phyloP scores from a whole-genome alignment of 495 filamentous ascomycete genomes.

The Thozetella sp. region DNA sequence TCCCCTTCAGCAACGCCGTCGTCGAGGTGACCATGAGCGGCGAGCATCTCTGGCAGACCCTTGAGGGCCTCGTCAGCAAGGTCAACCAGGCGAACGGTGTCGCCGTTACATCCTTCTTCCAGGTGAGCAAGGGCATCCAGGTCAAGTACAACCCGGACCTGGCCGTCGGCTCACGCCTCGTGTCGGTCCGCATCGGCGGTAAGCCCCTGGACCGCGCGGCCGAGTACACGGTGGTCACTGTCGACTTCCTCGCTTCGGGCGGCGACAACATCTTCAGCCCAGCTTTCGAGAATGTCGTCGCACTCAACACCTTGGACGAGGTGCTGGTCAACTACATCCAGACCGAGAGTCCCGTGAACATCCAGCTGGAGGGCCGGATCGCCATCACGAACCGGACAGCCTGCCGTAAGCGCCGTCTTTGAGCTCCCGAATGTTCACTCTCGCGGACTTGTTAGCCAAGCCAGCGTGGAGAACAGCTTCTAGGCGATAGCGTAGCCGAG shows the following conservation, averaged over 20 bases:
- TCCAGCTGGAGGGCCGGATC: slow-evolving; percentile 52
- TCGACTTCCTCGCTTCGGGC: slow-evolving; percentile 56
- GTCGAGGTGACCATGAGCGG: slow-evolving; percentile 48
- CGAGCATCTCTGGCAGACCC: slow-evolving; percentile 44
- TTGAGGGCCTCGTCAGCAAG: slow-evolving; percentile 48
- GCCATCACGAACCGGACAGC: slow-evolving; percentile 20
- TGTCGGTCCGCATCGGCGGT: slow-evolving; percentile 40
- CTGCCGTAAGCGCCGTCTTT: neutral
- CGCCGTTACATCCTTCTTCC: slow-evolving; percentile 50
- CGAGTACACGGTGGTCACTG: slow-evolving; percentile 51
- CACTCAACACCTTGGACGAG: slow-evolving; percentile 53
- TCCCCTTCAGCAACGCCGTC: slow-evolving; percentile 59
- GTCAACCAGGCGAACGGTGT: slow-evolving; percentile 47
- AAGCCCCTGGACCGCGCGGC: slow-evolving; percentile 29
- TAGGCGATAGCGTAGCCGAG: no score
- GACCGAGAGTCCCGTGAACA: slow-evolving; percentile 42
- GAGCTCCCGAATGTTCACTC: no score
- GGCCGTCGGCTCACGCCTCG: slow-evolving; percentile 31
- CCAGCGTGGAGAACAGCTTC: no score
- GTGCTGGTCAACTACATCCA: slow-evolving; percentile 48
- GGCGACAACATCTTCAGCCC: slow-evolving; percentile 56
- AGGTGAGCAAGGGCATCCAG: slow-evolving; percentile 48
- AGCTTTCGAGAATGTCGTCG: slow-evolving; percentile 27
- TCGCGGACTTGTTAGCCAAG: no score
- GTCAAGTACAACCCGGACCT: slow-evolving; percentile 45